These are phyloP conservation scores for Quercus phellos DNA, from an alignment of 331 rosid species.

Conservation along the genomic window DNA sequence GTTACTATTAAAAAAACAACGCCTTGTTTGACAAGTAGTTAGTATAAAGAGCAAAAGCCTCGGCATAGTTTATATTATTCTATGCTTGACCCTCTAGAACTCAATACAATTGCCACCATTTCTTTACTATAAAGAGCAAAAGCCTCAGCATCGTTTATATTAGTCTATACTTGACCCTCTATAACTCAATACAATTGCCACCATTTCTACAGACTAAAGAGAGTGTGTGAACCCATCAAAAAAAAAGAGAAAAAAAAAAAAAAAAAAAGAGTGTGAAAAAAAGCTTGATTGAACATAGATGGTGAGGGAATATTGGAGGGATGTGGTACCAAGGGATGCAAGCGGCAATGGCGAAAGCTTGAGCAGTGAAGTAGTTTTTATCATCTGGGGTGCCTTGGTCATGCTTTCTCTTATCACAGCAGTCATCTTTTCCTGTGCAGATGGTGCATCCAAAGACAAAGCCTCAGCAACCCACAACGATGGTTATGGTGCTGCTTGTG, in stretches of 20 bases:
- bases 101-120: background rate
- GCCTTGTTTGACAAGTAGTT: background rate
- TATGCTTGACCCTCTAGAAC: background rate
- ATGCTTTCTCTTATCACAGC: conserved; percentile 38
- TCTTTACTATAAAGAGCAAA: background rate
- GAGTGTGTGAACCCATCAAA: background rate
- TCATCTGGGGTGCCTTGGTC: conserved; percentile 39
- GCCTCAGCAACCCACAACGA: conserved; percentile 25
- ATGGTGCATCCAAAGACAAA: conserved; percentile 45
- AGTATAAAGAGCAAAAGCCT: background rate
- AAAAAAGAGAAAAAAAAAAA: no score
- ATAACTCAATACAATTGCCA: background rate
- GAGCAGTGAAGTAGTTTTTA: conserved; percentile 20
- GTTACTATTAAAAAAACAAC: no score
- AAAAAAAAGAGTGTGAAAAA: background rate
- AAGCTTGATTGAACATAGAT: conserved; percentile 7
- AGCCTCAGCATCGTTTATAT: background rate
- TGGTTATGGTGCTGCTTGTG: conserved; percentile 32
- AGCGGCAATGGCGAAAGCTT: conserved; percentile 25
- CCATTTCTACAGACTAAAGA: background rate
- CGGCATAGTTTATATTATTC: background rate
- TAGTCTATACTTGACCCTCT: background rate
- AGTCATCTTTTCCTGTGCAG: conserved; percentile 58
- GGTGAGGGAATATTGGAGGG: conserved; percentile 49
- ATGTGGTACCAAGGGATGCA: conserved; percentile 10